Conservation (phyloP, 2,329 filamentous ascomycete genomes). For the Lasiodiplodia sp. region DNA sequence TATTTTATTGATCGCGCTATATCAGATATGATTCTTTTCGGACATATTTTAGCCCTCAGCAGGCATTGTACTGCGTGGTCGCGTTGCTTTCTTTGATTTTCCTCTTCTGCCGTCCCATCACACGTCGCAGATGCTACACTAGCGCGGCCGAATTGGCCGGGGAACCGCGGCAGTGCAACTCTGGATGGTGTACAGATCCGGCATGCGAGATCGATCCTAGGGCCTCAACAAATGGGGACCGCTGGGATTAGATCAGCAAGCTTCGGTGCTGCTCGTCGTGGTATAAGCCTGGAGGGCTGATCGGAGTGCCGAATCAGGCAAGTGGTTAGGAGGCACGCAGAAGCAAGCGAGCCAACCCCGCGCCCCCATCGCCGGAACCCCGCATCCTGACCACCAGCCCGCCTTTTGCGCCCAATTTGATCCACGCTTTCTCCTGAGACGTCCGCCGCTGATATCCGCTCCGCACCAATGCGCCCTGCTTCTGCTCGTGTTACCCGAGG, state of each 20-base stretch:
- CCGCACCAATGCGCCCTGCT: neutral
- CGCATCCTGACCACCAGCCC: constrained; percentile 3
- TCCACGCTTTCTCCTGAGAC: neutral
- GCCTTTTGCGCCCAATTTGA: neutral
- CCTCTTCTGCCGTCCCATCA: too few relatives aligned
- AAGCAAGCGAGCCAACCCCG: constrained; percentile 10
- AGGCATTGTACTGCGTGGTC: too few relatives aligned
- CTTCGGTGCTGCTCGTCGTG: too few relatives aligned
- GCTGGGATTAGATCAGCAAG: too few relatives aligned
- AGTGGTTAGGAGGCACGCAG: neutral
- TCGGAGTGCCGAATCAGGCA: neutral
- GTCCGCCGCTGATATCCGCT: constrained; percentile 1
- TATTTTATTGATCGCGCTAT: too few relatives aligned
- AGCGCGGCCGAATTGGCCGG: neutral
- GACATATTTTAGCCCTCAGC: too few relatives aligned
- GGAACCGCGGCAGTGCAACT: neutral
- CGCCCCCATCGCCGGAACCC: constrained; percentile 2
- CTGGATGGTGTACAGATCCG: neutral
- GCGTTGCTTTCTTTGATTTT: too few relatives aligned
- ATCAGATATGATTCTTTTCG: too few relatives aligned
- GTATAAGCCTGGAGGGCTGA: too few relatives aligned
- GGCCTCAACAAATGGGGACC: constrained; percentile 5
- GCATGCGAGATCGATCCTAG: constrained; percentile 23
- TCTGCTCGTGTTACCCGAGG: constrained; percentile 13
- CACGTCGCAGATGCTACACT: too few relatives aligned